These are phyloP conservation scores for Cryptosporidium ryanae DNA, from an alignment of 169 alveolate species.

Conservation along the genomic window DNA sequence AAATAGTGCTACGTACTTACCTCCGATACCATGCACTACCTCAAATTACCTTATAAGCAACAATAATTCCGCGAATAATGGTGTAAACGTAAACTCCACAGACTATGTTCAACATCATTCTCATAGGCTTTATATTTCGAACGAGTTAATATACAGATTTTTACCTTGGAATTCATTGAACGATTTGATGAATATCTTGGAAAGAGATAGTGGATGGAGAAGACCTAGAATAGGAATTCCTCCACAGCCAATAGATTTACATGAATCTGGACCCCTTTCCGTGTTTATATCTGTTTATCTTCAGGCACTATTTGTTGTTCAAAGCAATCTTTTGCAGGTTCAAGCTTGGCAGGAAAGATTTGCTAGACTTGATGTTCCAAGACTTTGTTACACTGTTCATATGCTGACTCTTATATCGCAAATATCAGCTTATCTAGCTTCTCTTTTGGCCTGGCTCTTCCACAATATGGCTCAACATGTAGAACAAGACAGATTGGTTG, in stretches of 20 bases:
- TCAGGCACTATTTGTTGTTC: constrained; percentile 53
- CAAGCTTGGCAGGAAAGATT: constrained; percentile 76
- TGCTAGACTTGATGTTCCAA: constrained; percentile 65
- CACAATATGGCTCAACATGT: constrained; percentile 70
- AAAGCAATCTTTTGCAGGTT: constrained; percentile 39
- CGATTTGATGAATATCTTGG: constrained; percentile 37
- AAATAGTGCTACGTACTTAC: neutral
- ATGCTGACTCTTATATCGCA: constrained; percentile 54
- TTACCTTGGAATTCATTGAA: constrained; percentile 72
- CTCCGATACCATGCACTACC: constrained; percentile 46
- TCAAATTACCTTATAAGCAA: constrained; percentile 4
- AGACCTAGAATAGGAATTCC: constrained; percentile 71
- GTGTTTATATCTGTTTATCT: constrained; percentile 50
- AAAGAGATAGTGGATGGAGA: constrained; percentile 62
- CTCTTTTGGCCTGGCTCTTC: constrained; percentile 70
- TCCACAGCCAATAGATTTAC: constrained; percentile 33
- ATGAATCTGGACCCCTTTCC: constrained; percentile 53
- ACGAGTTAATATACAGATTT: constrained; percentile 55
- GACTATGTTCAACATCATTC: constrained; percentile 74
- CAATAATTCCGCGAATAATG: constrained; percentile 7
- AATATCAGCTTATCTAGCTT: constrained; percentile 65
- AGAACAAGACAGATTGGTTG: constrained; percentile 57
- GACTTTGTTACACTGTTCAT: constrained; percentile 63
- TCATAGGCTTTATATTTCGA: constrained; percentile 51
- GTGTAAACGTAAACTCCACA: neutral